Base-by-base conservation (phyloP, 805 yeast species). In the Kodamaea neixiangensis region DNA sequence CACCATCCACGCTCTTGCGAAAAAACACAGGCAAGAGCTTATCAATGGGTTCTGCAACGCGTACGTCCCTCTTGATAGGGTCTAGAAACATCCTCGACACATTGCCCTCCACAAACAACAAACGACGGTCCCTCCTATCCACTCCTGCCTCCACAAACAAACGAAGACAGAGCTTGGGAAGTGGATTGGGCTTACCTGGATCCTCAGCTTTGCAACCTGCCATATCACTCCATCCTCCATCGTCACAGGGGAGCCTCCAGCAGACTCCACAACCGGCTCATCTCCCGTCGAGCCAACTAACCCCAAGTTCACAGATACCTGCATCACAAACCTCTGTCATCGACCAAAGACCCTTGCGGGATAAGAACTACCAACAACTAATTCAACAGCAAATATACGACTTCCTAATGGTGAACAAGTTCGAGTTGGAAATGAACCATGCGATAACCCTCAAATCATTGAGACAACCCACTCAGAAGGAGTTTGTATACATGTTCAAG, bases 401-500 rank as follows among this genome's bases (percentile, higher is more conserved):
- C 22, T 92, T 81, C 64, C 69, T 91, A 47, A 69, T 76, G 3
- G 69, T 73, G 7, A 81, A 86, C 64, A 80, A 81, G 62, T 91
- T 88, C 66, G 96, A 88, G 61, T 70, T 81, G 33, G 93, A 87
- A 52, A 85, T 83, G 75, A 85, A 83, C 58, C 89, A 86, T 55
- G 80, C 89, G 2, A 67, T 91, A 17, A 77, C 88, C 2, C 72
- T 77, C 7, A 84, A 82, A 62, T 81, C 89, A 1, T 71, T 91
- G 51, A 78, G 73, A 56, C 82, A 77, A 56, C 97, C 97, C 14
- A 90, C 97, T 0, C 97, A 91, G 62, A 88, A 87, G 61, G 96
- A 89, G 58, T 91, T 91, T 65, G 83, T 82, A 6, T 63, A 79
- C 41, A 82, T 91, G 10, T 91, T 91, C 69, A 87, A 86, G 64